phyloP scores from a whole-genome alignment of 129 eudicot genomes.

The Logfia minima region DNA sequence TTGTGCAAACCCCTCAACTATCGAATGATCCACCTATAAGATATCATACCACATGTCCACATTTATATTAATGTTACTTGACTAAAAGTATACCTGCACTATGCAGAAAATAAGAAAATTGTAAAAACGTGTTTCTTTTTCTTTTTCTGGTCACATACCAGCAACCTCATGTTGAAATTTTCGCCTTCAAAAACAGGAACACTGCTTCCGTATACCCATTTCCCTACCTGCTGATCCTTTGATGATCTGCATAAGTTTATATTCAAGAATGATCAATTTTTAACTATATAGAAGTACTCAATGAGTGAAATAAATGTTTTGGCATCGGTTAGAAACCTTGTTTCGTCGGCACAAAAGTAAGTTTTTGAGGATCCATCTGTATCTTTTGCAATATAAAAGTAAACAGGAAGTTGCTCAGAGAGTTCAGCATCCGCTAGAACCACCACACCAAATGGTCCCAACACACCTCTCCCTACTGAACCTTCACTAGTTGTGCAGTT shows the following conservation, averaged over 20 bases:
- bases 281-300: neutral
- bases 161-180: constrained; percentile 57
- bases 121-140: too few relatives aligned
- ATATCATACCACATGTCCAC: neutral
- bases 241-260: constrained; percentile 64
- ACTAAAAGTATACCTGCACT: too few relatives aligned
- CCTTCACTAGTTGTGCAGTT: constrained; percentile 71
- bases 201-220: constrained; percentile 68
- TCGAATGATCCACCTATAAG: constrained; percentile 83
- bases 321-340: constrained; percentile 46
- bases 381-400: constrained; percentile 72
- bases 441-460: constrained; percentile 87
- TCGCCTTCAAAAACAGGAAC: constrained; percentile 84
- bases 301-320: neutral
- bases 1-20: constrained; percentile 85
- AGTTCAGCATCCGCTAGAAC: constrained; percentile 70
- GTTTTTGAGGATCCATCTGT: constrained; percentile 57
- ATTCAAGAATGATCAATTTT: neutral
- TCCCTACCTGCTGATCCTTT: constrained; percentile 52
- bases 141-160: constrained; percentile 46
- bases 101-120: too few relatives aligned
- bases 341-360: constrained; percentile 78
- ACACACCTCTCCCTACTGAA: constrained; percentile 53
- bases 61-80: neutral
- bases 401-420: constrained; percentile 70